Percentiles rank a stretch among this genome's conserved stretches.
These are phyloP conservation scores for Panicum hallii DNA, from an alignment of 202 grass and related monocot genomes.

Conservation along the genomic window DNA sequence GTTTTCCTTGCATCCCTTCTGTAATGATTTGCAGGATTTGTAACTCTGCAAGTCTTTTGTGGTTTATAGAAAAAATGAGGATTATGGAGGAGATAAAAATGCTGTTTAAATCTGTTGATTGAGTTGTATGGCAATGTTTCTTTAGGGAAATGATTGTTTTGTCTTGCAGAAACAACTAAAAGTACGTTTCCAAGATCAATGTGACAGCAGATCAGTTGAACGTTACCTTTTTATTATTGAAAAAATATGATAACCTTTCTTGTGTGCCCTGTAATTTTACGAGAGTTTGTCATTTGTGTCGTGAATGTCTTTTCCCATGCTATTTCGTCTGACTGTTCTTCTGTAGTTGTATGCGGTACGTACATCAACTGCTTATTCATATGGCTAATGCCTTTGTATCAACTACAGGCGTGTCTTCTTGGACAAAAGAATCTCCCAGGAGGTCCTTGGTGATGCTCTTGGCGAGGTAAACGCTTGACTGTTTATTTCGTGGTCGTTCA, in stretches of 20 bases:
- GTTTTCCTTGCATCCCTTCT: background rate
- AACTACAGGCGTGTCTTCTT: constrained; percentile 60
- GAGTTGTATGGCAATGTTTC: background rate
- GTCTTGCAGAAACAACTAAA: background rate
- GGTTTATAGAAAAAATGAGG: background rate
- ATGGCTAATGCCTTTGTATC: constrained; percentile 1
- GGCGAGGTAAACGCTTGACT: constrained; percentile 57
- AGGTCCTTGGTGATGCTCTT: constrained; percentile 70
- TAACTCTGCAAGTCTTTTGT: background rate
- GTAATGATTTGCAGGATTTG: background rate
- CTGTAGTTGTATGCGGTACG: background rate
- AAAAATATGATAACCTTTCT: background rate
- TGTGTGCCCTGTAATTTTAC: background rate
- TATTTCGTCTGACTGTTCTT: background rate
- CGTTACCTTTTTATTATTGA: background rate
- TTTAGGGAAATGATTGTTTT: background rate
- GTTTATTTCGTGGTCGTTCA: background rate
- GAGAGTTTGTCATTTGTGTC: background rate
- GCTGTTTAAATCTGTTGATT: background rate
- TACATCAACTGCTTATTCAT: background rate
- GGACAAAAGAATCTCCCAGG: constrained; percentile 86
- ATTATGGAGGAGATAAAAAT: background rate
- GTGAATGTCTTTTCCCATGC: background rate
- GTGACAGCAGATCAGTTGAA: background rate
- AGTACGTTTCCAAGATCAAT: background rate